Conservation (phyloP, 129 eudicot genomes). For the Ambrosia trifida region DNA sequence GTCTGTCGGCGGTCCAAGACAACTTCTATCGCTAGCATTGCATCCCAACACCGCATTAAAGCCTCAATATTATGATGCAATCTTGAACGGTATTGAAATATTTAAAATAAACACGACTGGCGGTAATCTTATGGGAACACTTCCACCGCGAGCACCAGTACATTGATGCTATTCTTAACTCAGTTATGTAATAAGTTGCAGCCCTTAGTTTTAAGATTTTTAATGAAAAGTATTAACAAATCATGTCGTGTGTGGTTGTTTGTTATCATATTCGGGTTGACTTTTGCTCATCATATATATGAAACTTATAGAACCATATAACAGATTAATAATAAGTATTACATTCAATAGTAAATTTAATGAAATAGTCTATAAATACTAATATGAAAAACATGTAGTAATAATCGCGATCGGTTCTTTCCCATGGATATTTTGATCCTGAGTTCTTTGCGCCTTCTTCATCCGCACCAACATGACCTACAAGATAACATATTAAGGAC, state of each 20-base stretch:
- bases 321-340: neutral
- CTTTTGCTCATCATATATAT: neutral
- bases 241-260: neutral
- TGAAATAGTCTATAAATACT: neutral
- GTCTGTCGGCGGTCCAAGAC: constrained; percentile 52
- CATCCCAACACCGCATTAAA: constrained; percentile 44
- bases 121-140: constrained; percentile 79
- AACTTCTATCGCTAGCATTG: constrained; percentile 65
- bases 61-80: constrained; percentile 48
- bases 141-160: constrained; percentile 61
- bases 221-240: neutral
- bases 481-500: neutral
- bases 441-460: constrained; percentile 40
- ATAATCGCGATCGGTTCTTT: constrained; percentile 58
- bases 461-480: constrained; percentile 41
- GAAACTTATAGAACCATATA: constrained; percentile 60
- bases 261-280: neutral
- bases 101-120: constrained; percentile 55
- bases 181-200: too few relatives aligned
- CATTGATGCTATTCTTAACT: too few relatives aligned
- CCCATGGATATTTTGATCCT: constrained; percentile 48
- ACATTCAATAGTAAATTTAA: neutral
- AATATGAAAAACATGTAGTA: constrained; percentile 28
- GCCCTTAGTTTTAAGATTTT: too few relatives aligned
- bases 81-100: constrained; percentile 79